These are phyloP conservation scores for Chlamydomonas schloesseri DNA, from an alignment of 139 green algal genomes.

Conservation along the genomic window DNA sequence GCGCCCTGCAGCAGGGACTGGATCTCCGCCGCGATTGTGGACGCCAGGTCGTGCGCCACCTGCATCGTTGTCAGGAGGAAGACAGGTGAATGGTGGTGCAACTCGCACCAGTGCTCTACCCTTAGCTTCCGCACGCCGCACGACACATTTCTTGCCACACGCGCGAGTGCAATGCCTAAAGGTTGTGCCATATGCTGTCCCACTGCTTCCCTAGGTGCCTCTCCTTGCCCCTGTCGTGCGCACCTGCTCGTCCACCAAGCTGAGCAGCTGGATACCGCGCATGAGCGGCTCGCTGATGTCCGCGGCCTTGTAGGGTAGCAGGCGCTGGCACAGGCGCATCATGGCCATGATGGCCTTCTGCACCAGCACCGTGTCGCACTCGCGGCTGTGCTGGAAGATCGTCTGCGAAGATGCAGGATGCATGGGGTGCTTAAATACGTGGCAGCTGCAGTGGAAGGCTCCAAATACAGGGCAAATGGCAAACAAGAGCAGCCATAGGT, in stretches of 20 bases:
- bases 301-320: conserved; percentile 91
- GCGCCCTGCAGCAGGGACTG: conserved; percentile 72
- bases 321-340: conserved; percentile 87
- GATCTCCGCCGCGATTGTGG: conserved; percentile 80
- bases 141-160: no score
- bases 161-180: no score
- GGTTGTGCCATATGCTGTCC: no score
- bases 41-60: conserved; percentile 76
- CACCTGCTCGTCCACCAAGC: conserved; percentile 79
- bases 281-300: conserved; percentile 90
- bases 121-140: no score
- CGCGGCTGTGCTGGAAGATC: conserved; percentile 50
- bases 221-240: no score
- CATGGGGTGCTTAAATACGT: no score
- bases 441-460: no score
- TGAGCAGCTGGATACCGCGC: conserved; percentile 78
- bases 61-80: background rate
- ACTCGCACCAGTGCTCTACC: no score
- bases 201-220: no score
- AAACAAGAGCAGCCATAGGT: no score
- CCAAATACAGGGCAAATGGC: no score
- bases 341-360: conserved; percentile 89
- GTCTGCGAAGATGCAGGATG: conserved; percentile 33
- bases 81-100: no score
- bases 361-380: conserved; percentile 68